phyloP scores from a whole-genome alignment of 2,329 filamentous ascomycete genomes.

The Aspergillus aculeatinus region DNA sequence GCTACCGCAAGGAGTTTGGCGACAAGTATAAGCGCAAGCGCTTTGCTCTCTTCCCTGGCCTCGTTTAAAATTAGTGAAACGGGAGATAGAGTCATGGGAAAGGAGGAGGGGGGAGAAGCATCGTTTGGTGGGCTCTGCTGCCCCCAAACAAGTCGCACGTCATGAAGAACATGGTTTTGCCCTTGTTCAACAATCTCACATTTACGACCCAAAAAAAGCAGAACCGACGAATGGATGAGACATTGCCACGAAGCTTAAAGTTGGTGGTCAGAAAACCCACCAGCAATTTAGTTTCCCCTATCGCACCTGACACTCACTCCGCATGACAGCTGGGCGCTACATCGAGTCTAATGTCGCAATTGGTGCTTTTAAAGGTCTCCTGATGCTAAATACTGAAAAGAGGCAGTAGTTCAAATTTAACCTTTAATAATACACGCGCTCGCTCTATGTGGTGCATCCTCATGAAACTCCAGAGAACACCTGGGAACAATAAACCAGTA shows the following conservation, averaged over 20 bases:
- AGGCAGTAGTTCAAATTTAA: neutral
- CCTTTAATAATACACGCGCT: neutral
- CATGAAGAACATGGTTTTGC: neutral
- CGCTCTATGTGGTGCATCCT: neutral
- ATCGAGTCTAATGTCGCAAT: neutral
- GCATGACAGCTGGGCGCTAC: neutral
- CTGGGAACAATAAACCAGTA: constrained; percentile 9
- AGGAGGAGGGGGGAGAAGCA: neutral
- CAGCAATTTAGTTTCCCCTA: neutral
- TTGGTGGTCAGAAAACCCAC: neutral
- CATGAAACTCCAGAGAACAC: constrained; percentile 8
- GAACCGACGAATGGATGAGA: neutral
- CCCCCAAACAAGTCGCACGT: neutral
- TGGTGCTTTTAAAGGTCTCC: neutral
- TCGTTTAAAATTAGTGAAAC: constrained; percentile 54
- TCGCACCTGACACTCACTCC: neutral
- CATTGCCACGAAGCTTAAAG: neutral
- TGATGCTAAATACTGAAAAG: too few species aligned
- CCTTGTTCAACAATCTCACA: neutral
- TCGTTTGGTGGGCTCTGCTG: neutral
- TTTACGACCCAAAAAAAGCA: too few species aligned
- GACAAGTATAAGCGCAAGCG: constrained; percentile 95
- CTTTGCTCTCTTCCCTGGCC: constrained; percentile 75
- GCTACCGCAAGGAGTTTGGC: constrained; percentile 86
- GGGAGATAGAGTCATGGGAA: neutral